These are phyloP conservation scores for Phytophthora aleatoria DNA, from an alignment of 352 stramenopile genomes.

Conservation along the genomic window DNA sequence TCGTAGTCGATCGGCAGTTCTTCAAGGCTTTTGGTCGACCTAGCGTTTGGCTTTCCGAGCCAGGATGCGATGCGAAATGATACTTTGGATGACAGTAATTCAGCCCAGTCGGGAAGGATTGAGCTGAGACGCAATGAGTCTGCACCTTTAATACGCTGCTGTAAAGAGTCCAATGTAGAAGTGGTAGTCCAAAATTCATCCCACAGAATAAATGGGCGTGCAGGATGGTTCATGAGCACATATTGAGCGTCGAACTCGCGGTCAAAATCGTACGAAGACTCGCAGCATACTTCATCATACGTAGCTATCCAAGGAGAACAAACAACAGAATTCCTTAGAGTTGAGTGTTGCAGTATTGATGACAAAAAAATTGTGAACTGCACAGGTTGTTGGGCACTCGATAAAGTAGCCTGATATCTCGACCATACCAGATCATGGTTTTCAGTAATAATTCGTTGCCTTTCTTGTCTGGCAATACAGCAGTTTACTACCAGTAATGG, in stretches of 20 bases:
- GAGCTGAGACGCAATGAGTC: background rate
- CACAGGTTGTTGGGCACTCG: conserved; percentile 1
- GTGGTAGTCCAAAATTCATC: conserved; percentile 7
- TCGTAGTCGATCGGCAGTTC: conserved; percentile 6
- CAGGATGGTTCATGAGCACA: conserved; percentile 8
- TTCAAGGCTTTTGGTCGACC: background rate
- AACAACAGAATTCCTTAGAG: conserved; percentile 15
- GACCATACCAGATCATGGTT: conserved; percentile 17
- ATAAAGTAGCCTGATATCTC: conserved; percentile 17
- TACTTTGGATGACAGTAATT: conserved; percentile 12
- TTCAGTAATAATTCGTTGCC: conserved; percentile 11
- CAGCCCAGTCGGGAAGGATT: conserved; percentile 21
- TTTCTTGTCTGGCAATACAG: conserved; percentile 14
- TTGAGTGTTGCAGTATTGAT: conserved; percentile 16
- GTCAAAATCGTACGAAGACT: conserved; percentile 32
- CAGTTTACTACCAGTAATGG: conserved; percentile 19
- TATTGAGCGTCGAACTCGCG: conserved; percentile 16
- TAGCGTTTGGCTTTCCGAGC: conserved; percentile 12
- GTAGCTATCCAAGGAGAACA: conserved; percentile 26
- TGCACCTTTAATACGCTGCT: background rate
- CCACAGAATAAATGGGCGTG: conserved; percentile 27
- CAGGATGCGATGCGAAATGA: conserved; percentile 24
- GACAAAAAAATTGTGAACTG: conserved; percentile 35
- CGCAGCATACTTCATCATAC: conserved; percentile 2
- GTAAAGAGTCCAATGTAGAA: background rate